phyloP scores from a whole-genome alignment of 1,284 basidiomycete genomes.

The Stereum hirsutum region DNA sequence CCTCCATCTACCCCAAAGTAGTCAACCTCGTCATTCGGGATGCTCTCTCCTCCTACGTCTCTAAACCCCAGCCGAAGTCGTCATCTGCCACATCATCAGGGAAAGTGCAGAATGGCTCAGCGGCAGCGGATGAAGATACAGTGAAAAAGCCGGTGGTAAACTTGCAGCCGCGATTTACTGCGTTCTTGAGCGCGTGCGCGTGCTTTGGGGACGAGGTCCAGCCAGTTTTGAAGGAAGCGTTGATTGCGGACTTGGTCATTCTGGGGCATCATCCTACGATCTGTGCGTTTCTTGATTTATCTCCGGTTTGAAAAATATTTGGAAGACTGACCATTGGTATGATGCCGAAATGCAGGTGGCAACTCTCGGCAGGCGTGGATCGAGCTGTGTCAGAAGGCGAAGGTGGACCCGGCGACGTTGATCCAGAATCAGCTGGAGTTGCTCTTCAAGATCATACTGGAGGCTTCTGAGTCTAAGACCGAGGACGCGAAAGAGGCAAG shows the following conservation, averaged over 20 bases:
- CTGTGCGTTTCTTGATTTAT: slow-evolving; percentile 29
- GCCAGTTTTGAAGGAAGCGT: slow-evolving; percentile 25
- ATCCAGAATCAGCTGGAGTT: slow-evolving; percentile 40
- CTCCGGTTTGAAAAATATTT: background rate
- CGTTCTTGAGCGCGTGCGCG: slow-evolving; percentile 40
- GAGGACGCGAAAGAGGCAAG: slow-evolving; percentile 52
- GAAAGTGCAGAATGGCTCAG: slow-evolving; percentile 10
- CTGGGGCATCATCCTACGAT: slow-evolving; percentile 70
- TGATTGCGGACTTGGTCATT: slow-evolving; percentile 51
- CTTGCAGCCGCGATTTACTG: slow-evolving; percentile 38
- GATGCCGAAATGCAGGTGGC: slow-evolving; percentile 26
- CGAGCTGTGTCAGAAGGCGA: slow-evolving; percentile 65
- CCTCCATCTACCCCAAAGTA: slow-evolving; percentile 30
- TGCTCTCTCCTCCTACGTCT: slow-evolving; percentile 38
- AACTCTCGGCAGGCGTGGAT: slow-evolving; percentile 72
- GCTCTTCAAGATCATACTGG: slow-evolving; percentile 41
- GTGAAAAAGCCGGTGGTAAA: slow-evolving; percentile 27
- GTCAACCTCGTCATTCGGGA: slow-evolving; percentile 46
- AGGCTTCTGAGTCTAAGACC: slow-evolving; percentile 24
- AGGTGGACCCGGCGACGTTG: slow-evolving; percentile 59
- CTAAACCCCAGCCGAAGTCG: slow-evolving; percentile 14
- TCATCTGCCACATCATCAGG: too few species aligned
- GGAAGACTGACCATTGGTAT: background rate
- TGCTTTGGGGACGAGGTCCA: slow-evolving; percentile 32
- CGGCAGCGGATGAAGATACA: slow-evolving; percentile 27